Percentiles rank a stretch among this genome's conserved stretches.
These are phyloP conservation scores for Carex littledalei DNA, from an alignment of 176 grass and related monocot genomes.

Conservation along the genomic window DNA sequence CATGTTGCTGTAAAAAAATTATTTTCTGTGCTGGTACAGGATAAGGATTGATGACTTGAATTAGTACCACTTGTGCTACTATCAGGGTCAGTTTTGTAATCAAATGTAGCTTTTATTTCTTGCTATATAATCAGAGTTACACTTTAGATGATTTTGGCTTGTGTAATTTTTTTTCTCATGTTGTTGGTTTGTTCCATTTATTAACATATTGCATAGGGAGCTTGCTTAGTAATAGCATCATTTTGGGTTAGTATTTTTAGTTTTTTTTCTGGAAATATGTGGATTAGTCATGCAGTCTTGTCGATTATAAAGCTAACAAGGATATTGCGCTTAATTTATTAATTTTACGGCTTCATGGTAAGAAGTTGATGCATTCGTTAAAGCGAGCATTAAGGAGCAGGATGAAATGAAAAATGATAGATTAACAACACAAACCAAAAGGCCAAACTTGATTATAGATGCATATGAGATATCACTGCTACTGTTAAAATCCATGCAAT, in stretches of 20 bases:
- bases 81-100: conserved; percentile 9
- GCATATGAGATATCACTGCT: no score
- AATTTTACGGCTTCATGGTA: neutral
- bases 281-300: neutral
- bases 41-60: neutral
- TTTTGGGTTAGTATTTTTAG: neutral
- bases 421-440: no score
- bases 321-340: neutral
- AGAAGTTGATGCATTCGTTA: neutral
- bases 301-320: neutral
- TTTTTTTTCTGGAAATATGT: neutral
- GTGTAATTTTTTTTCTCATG: neutral
- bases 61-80: neutral
- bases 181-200: neutral
- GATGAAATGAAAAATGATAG: no score
- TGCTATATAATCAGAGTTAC: neutral
- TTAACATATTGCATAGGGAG: neutral
- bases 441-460: no score
- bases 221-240: neutral
- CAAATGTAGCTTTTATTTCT: neutral
- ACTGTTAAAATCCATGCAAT: no score
- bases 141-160: neutral
- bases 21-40: neutral
- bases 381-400: no score
- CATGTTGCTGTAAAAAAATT: neutral